Conservation (phyloP, 257 asterid genomes). For the Buddleja alternifolia region DNA sequence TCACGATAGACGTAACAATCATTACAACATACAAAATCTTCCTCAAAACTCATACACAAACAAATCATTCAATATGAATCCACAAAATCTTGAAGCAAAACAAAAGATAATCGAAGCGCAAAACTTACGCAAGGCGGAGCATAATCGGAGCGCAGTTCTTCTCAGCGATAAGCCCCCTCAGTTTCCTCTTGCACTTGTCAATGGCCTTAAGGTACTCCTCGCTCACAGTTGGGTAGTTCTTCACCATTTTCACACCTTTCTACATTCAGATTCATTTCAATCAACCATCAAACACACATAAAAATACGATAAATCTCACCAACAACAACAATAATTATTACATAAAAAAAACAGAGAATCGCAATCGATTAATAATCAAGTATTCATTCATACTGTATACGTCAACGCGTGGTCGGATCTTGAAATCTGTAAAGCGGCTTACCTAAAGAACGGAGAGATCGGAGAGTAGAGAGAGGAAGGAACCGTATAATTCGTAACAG, state of each 20-base stretch:
- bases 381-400: not conserved
- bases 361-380: not conserved
- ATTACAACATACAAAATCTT: no score
- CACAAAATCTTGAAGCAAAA: not conserved
- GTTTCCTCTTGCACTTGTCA: constrained; percentile 80
- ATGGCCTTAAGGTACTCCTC: constrained; percentile 77
- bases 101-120: not conserved
- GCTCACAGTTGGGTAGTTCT: constrained; percentile 75
- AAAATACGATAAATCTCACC: not conserved
- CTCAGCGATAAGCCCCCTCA: constrained; percentile 86
- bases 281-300: not conserved
- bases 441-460: constrained; percentile 39
- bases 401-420: constrained; percentile 21
- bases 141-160: constrained; percentile 90
- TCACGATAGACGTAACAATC: no score
- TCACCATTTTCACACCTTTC: constrained; percentile 60
- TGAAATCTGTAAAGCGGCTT: not conserved
- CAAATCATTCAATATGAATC: not conserved
- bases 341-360: no score
- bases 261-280: constrained; percentile 27
- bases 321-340: not conserved
- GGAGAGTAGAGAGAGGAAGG: constrained; percentile 2
- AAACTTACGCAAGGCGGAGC: constrained; percentile 81
- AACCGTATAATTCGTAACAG: constrained; percentile 5
- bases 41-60: no score